Conservation (phyloP, 768 basidiomycete genomes). For the Leccinum pellstonianum region DNA sequence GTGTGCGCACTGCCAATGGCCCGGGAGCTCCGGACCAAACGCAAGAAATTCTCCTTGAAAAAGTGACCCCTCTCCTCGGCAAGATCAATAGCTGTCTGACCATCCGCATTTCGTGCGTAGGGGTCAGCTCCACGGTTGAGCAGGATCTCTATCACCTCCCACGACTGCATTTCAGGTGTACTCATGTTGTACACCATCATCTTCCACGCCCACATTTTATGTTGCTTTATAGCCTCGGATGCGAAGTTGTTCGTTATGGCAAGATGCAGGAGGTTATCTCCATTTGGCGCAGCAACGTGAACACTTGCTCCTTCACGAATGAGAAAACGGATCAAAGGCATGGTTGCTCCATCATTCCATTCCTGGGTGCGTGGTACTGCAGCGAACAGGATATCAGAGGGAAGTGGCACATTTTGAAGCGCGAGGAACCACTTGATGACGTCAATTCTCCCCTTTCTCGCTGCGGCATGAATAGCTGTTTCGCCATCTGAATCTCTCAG, state of each 20-base stretch:
- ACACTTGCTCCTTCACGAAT: not conserved
- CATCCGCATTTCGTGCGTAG: not conserved
- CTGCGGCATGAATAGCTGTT: not conserved
- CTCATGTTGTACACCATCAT: not conserved
- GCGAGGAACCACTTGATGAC: not conserved
- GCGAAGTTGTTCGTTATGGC: not conserved
- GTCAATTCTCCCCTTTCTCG: not conserved
- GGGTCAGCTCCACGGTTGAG: not conserved
- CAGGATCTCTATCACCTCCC: not conserved
- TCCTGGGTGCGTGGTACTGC: no score
- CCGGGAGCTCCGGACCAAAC: not conserved
- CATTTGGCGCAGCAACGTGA: not conserved
- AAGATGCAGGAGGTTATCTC: conserved; percentile 1
- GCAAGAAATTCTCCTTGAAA: conserved; percentile 8
- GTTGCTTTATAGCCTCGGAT: not conserved
- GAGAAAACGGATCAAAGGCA: not conserved
- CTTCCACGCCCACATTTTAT: not conserved
- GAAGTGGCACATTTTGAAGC: not conserved
- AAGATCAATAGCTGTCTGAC: not conserved
- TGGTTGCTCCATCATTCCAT: no score
- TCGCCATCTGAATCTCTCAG: not conserved
- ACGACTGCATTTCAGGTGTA: no score
- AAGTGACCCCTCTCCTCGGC: not conserved
- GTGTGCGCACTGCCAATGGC: no score
- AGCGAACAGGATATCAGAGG: not conserved